phyloP scores from a whole-genome alignment of 257 asterid genomes.

The Primulina tabacum region DNA sequence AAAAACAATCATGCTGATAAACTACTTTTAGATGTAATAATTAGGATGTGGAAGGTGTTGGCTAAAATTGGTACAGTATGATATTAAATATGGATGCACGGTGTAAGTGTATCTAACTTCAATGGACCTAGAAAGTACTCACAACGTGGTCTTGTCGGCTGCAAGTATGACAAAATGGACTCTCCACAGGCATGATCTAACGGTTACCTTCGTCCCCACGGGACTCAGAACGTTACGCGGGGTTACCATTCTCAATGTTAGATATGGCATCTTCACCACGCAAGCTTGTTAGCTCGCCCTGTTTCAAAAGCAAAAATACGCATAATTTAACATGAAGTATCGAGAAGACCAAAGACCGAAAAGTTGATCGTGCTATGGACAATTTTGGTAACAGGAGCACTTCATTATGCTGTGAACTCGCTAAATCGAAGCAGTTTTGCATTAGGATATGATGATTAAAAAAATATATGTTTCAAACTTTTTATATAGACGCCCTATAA shows the following conservation, averaged over 20 bases:
- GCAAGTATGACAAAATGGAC: slow-evolving; percentile 19
- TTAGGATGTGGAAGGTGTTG: background rate
- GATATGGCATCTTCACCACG: slow-evolving; percentile 63
- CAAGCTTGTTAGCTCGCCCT: slow-evolving; percentile 64
- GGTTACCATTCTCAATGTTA: slow-evolving; percentile 42
- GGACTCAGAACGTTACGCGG: slow-evolving; percentile 33
- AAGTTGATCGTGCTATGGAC: too few species aligned
- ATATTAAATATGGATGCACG: slow-evolving; percentile 10
- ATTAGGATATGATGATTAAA: background rate
- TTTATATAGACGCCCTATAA: background rate
- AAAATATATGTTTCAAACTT: too few species aligned
- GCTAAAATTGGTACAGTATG: background rate
- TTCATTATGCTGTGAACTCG: background rate
- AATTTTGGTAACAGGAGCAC: too few species aligned
- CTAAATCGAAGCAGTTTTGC: background rate
- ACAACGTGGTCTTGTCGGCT: slow-evolving; percentile 13
- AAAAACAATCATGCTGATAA: background rate
- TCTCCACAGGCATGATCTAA: slow-evolving; percentile 25
- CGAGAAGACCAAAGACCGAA: too few species aligned
- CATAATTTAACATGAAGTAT: background rate
- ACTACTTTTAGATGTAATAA: background rate
- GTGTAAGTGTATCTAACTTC: slow-evolving; percentile 13
- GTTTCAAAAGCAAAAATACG: slow-evolving; percentile 26
- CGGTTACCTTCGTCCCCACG: slow-evolving; percentile 49
- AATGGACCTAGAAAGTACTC: slow-evolving; percentile 23